Percentiles rank a stretch among this genome's conserved stretches.
These are phyloP conservation scores for Quercus cerris DNA, from an alignment of 306 rosid species.

Conservation along the genomic window DNA sequence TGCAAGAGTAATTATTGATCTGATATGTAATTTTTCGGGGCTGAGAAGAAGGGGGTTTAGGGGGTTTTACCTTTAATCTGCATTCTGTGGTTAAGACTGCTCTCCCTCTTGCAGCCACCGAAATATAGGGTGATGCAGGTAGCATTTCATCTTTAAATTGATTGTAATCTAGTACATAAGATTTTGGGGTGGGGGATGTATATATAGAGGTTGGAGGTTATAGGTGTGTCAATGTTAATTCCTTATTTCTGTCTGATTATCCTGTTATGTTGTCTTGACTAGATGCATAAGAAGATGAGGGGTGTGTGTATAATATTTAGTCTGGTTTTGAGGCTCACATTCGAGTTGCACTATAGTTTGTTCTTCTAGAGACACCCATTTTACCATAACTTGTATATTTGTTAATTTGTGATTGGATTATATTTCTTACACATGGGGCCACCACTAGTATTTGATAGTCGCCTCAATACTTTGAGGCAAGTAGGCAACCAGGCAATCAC, in stretches of 20 bases:
- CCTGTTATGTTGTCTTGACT: background rate
- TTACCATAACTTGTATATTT: too few species aligned
- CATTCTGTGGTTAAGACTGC: background rate
- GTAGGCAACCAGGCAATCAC: fast-evolving
- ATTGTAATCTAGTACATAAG: background rate
- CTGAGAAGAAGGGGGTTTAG: background rate
- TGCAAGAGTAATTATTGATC: background rate
- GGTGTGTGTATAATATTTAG: background rate
- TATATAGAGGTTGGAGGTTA: background rate
- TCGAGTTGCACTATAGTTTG: too few species aligned
- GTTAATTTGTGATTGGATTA: too few species aligned
- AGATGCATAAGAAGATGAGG: background rate
- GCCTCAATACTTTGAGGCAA: too few species aligned
- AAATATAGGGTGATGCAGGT: background rate
- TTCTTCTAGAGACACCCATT: too few species aligned
- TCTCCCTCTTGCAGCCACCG: background rate
- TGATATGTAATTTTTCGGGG: background rate
- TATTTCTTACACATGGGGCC: too few species aligned
- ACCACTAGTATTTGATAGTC: fast-evolving
- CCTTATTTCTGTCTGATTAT: background rate
- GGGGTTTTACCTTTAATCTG: background rate
- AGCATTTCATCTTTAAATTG: background rate
- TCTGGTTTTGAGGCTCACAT: background rate
- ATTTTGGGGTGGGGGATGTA: background rate
- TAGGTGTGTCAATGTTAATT: conserved; percentile 1